Evolutionary conservation across 2,329 filamentous ascomycete genomes (phyloP).

Genomic region (Diplodia mutila): DNA sequence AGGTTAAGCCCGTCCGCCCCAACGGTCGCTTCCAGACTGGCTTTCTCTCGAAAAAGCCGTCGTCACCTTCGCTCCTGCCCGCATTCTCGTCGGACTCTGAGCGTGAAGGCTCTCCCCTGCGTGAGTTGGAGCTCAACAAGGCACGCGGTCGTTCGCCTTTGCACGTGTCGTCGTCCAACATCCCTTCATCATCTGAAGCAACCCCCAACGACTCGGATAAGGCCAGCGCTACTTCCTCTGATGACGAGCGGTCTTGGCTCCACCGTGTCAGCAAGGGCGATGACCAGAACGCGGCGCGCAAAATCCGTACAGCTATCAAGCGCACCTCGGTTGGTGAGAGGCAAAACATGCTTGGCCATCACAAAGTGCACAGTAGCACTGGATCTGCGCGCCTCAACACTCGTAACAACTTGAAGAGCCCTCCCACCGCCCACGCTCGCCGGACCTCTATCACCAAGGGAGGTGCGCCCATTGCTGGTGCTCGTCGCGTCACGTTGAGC

Average conservation of each 20-base stretch:
- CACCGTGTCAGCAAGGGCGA: constrained; percentile 28
- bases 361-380: constrained; percentile 50
- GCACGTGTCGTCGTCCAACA: constrained; percentile 49
- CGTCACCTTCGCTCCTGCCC: constrained; percentile 64
- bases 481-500: constrained; percentile 41
- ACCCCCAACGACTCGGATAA: constrained; percentile 38
- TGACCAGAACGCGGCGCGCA: constrained; percentile 56
- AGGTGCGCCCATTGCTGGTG: constrained; percentile 53
- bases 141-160: constrained; percentile 55
- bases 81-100: constrained; percentile 64
- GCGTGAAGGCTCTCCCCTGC: constrained; percentile 44
- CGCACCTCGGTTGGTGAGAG: constrained; percentile 56
- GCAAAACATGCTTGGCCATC: constrained; percentile 56
- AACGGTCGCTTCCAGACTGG: constrained; percentile 84
- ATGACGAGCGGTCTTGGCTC: constrained; percentile 55
- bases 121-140: constrained; percentile 50
- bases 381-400: constrained; percentile 69
- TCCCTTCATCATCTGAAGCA: constrained; percentile 31
- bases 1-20: constrained; percentile 54
- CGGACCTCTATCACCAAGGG: constrained; percentile 62
- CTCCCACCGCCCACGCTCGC: constrained; percentile 62
- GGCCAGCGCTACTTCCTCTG: constrained; percentile 46
- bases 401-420: constrained; percentile 66
- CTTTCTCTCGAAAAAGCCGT: constrained; percentile 70
- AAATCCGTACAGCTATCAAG: constrained; percentile 61